Percentiles rank a stretch among this genome's conserved stretches.
Evolutionary conservation across 352 stramenopile species (phyloP).

Genomic region (Phytophthora tentaculata): DNA sequence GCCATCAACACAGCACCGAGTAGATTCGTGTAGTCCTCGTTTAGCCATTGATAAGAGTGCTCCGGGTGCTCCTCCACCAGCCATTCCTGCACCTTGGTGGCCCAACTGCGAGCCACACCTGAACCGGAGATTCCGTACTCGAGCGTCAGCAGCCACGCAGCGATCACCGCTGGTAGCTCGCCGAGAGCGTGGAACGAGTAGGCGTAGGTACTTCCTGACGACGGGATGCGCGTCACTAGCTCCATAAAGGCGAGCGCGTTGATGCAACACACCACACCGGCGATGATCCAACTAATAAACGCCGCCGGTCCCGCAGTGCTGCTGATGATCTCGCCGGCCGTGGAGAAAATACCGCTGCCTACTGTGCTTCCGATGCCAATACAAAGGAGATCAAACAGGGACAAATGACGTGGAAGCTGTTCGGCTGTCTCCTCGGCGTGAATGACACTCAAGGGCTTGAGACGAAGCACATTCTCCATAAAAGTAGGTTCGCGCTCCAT

Average conservation of each 20-base stretch:
- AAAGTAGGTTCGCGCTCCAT: conserved; percentile 50
- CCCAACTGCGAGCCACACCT: conserved; percentile 93
- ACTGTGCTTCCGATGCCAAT: conserved; percentile 93
- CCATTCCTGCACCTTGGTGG: conserved; percentile 88
- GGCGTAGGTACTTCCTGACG: conserved; percentile 90
- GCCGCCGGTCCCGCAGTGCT: conserved; percentile 76
- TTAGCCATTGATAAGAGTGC: conserved; percentile 55
- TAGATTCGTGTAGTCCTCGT: conserved; percentile 69
- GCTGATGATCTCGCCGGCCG: conserved; percentile 77
- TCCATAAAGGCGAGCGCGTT: conserved; percentile 92
- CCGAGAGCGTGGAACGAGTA: conserved; percentile 93
- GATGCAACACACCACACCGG: conserved; percentile 78
- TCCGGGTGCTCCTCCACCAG: conserved; percentile 50
- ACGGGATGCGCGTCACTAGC: conserved; percentile 87
- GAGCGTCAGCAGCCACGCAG: conserved; percentile 87
- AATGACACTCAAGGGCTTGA: conserved; percentile 77
- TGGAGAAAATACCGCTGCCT: conserved; percentile 91
- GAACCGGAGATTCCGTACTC: conserved; percentile 92
- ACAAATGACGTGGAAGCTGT: conserved; percentile 71
- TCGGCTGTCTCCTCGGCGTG: conserved; percentile 73
- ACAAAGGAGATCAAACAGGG: conserved; percentile 90
- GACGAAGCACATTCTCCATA: conserved; percentile 63
- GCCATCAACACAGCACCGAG: conserved; percentile 73
- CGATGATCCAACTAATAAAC: conserved; percentile 82
- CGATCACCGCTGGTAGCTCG: conserved; percentile 91